Evolutionary conservation across 1,284 basidiomycete species (phyloP), one percentile per base, ranked within the genome.

Genomic region (Ustilago esculenta): DNA sequence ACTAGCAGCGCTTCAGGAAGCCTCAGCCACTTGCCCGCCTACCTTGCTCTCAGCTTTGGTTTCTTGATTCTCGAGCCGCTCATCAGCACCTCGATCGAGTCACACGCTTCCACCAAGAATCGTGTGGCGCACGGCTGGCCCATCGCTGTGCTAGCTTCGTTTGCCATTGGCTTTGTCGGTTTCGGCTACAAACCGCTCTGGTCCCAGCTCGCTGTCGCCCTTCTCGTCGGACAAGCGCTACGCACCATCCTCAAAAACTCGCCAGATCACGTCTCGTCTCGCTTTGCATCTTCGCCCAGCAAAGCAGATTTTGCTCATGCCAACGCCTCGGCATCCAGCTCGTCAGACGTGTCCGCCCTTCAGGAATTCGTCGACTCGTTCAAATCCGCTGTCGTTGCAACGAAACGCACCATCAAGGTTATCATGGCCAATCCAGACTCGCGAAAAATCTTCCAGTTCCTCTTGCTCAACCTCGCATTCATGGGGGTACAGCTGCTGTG

Each of bases 361-460:
- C 41, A 63, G 14, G 73, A 74, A n/a, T 53, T 75, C 6, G 41
- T 59, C 25, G 37, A 44, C 7, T 72, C 72, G 2, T 21, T 63
- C 18, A 35, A 32, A 1, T 46, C 58, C 0, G 54, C 60, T 17
- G 32, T 60, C 14, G 50, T 69, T 14, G 68, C 81, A 21, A 46
- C 75, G 11, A 68, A 74, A 35, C 61, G 74, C 27, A 81, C 81
- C 29, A 71, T 98, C 49, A 91, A 92, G 78, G 90, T 91, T 9
- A 93, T 98, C 63, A 85, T 97, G 25, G 89, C 89, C 30, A 94
- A 94, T 71, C 88, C 89, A 2, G 93, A 98, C 80, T 95, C 92
- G 18, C 87, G 93, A 71, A 92, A 91, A 83, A 98, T 99, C 65
- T 98, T 96, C 83, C 95, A 94, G 81, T 99, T 99, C 84, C 86